phyloP scores from a whole-genome alignment of 257 asterid genomes.

The Solanum chiquidenum region DNA sequence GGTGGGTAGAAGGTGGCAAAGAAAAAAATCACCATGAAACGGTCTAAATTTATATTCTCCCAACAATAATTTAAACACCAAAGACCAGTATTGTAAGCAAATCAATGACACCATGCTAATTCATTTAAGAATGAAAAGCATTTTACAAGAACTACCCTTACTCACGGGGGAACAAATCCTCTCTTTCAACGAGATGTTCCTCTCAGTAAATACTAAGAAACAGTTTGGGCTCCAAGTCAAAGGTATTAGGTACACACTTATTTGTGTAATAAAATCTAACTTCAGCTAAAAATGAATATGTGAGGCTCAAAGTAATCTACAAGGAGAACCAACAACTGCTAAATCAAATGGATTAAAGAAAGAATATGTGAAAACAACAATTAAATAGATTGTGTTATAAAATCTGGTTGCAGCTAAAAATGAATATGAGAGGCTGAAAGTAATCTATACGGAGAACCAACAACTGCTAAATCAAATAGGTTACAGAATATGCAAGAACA shows the following conservation, averaged over 20 bases:
- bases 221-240: background rate
- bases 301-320: background rate
- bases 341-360: background rate
- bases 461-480: background rate
- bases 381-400: background rate
- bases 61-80: background rate
- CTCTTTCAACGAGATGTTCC: background rate
- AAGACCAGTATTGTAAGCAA: background rate
- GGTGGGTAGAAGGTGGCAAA: background rate
- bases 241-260: background rate
- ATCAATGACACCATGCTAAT: background rate
- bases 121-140: background rate
- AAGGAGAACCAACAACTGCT: background rate
- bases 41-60: background rate
- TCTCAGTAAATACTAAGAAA: background rate
- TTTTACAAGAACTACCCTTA: background rate
- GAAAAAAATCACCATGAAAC: background rate
- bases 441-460: background rate
- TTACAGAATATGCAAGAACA: background rate
- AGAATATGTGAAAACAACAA: background rate
- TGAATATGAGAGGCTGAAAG: background rate
- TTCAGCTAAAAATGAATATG: background rate
- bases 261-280: background rate
- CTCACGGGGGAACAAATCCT: background rate
- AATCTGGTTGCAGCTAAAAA: background rate